Conservation (phyloP, 495 filamentous ascomycete species). For the Trichoderma parareesei region DNA sequence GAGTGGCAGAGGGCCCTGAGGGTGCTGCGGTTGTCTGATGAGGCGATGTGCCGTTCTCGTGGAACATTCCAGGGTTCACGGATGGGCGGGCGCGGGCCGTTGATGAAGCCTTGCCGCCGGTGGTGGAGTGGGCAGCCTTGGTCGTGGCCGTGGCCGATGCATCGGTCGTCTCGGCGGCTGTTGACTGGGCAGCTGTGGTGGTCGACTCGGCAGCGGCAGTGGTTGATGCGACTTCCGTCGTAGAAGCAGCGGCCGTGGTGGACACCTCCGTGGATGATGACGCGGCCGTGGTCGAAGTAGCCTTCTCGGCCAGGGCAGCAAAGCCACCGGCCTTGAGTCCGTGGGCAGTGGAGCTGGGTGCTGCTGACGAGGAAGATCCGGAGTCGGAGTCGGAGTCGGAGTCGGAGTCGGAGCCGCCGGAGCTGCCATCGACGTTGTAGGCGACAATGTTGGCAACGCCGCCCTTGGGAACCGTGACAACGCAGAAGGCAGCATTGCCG, state of each 20-base stretch:
- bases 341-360: not conserved
- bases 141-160: constrained; percentile 13
- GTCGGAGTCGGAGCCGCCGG: not conserved
- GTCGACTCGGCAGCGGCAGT: constrained; percentile 13
- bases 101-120: constrained; percentile 13
- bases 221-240: constrained; percentile 16
- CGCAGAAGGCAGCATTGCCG: constrained; percentile 66
- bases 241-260: constrained; percentile 15
- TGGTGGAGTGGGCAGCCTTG: constrained; percentile 1
- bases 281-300: constrained; percentile 2
- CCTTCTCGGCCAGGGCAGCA: constrained; percentile 13
- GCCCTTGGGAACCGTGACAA: constrained; percentile 68
- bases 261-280: constrained; percentile 11
- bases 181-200: constrained; percentile 11
- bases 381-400: not conserved
- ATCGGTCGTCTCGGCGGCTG: not conserved
- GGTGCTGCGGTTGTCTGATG: constrained; percentile 5
- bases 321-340: constrained; percentile 1
- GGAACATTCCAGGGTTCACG: constrained; percentile 22
- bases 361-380: not conserved
- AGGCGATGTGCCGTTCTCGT: constrained; percentile 22
- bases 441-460: constrained; percentile 61
- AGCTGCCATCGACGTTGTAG: constrained; percentile 34
- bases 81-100: constrained; percentile 8
- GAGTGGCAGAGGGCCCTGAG: constrained; percentile 1